Conservation (phyloP, 108 stramenopile genomes). For the Mediolabrus comicus region DNA sequence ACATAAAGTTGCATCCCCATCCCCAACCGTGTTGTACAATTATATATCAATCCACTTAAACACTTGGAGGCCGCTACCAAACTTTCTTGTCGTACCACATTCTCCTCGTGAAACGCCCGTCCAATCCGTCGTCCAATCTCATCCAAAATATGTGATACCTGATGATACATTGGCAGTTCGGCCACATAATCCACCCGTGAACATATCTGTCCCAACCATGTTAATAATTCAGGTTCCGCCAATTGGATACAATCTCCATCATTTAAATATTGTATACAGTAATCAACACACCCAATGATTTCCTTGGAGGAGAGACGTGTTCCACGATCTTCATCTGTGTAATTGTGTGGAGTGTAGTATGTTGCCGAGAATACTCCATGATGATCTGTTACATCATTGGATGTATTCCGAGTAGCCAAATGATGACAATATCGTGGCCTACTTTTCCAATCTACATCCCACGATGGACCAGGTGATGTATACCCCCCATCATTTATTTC, state of each 20-base stretch:
- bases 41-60: constrained; percentile 34
- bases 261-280: constrained; percentile 53
- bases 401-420: constrained; percentile 9
- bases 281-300: constrained; percentile 39
- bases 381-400: neutral
- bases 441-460: constrained; percentile 42
- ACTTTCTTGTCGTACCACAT: constrained; percentile 40
- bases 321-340: constrained; percentile 24
- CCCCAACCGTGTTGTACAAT: constrained; percentile 44
- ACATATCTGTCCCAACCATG: constrained; percentile 64
- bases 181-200: constrained; percentile 62
- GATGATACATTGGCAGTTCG: constrained; percentile 33
- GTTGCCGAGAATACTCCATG: constrained; percentile 21
- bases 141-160: constrained; percentile 49
- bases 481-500: constrained; percentile 32
- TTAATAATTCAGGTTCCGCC: constrained; percentile 53
- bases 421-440: constrained; percentile 35
- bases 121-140: constrained; percentile 35
- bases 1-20: constrained; percentile 56
- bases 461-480: neutral
- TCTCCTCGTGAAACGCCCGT: constrained; percentile 17
- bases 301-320: constrained; percentile 38
- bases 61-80: constrained; percentile 20
- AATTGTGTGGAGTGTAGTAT: constrained; percentile 8
- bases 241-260: constrained; percentile 43